phyloP scores from a whole-genome alignment of 306 rosid genomes.

The Fragaria iinumae region DNA sequence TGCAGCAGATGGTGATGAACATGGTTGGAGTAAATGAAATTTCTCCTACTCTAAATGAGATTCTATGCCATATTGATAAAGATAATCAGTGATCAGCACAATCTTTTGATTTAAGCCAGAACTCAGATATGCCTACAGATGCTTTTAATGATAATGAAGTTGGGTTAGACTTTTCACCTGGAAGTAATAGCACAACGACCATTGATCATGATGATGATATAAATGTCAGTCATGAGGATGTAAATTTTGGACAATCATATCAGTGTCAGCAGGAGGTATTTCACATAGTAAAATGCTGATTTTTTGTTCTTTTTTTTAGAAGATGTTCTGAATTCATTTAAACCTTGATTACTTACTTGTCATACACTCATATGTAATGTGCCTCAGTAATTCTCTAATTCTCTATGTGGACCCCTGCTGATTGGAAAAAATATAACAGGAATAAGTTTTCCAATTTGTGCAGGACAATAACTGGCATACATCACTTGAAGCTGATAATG shows the following conservation, averaged over 20 bases:
- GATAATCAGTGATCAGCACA: slow-evolving; percentile 22
- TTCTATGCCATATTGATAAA: slow-evolving; percentile 14
- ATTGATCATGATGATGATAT: slow-evolving; percentile 1
- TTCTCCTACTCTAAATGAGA: slow-evolving; percentile 25
- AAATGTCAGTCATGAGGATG: slow-evolving; percentile 5
- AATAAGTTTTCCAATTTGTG: not conserved
- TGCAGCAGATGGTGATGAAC: slow-evolving; percentile 28
- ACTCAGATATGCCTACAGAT: slow-evolving; percentile 6
- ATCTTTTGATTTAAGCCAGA: slow-evolving; percentile 14
- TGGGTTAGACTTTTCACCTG: not conserved
- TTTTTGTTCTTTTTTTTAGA: too few species aligned
- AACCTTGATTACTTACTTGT: slow-evolving; percentile 7
- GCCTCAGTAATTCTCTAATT: not conserved
- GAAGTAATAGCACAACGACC: not conserved
- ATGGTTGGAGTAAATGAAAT: slow-evolving; percentile 18
- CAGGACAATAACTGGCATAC: slow-evolving; percentile 13
- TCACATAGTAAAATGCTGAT: not conserved
- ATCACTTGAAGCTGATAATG: slow-evolving; percentile 3
- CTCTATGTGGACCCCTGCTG: not conserved
- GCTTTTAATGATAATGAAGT: slow-evolving; percentile 1
- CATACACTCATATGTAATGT: not conserved
- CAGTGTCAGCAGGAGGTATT: slow-evolving; percentile 10
- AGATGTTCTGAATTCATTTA: not conserved
- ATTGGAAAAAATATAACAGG: slow-evolving; percentile 4
- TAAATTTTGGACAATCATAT: slow-evolving; percentile 9